Conservation (phyloP, 192 early-diverging fungal species). For the Coemansia sp. region DNA sequence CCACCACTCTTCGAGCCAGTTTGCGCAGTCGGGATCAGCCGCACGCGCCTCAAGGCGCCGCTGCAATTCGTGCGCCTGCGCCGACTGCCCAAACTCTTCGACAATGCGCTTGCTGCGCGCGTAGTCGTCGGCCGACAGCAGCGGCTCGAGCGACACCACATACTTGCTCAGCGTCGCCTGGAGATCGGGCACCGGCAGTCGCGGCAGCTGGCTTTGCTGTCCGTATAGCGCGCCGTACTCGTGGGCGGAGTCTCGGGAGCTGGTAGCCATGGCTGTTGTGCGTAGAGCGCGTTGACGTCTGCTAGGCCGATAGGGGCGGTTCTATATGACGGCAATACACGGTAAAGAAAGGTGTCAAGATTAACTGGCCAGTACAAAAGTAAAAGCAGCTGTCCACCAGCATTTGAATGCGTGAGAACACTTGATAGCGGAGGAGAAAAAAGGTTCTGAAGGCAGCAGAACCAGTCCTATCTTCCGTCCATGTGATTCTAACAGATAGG, state of each 20-base stretch:
- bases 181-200: conserved; percentile 84
- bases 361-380: too few relatives aligned
- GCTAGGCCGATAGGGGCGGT: too few relatives aligned
- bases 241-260: background rate
- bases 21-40: conserved; percentile 61
- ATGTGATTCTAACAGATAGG: background rate
- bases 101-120: conserved; percentile 61
- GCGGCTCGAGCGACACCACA: conserved; percentile 68
- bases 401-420: too few relatives aligned
- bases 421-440: too few relatives aligned
- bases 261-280: background rate
- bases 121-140: conserved; percentile 63
- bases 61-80: conserved; percentile 76
- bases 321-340: too few relatives aligned
- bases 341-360: too few relatives aligned
- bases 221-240: conserved; percentile 58
- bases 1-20: conserved; percentile 98
- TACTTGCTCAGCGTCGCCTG: conserved; percentile 75
- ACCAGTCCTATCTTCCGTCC: too few relatives aligned
- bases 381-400: too few relatives aligned
- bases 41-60: conserved; percentile 70
- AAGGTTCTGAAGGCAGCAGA: too few relatives aligned
- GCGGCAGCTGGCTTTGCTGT: conserved; percentile 68
- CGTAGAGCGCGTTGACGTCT: too few relatives aligned
- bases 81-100: conserved; percentile 69